Evolutionary conservation across 1,284 basidiomycete genomes (phyloP).

Genomic region (Clitocybe nebularis): DNA sequence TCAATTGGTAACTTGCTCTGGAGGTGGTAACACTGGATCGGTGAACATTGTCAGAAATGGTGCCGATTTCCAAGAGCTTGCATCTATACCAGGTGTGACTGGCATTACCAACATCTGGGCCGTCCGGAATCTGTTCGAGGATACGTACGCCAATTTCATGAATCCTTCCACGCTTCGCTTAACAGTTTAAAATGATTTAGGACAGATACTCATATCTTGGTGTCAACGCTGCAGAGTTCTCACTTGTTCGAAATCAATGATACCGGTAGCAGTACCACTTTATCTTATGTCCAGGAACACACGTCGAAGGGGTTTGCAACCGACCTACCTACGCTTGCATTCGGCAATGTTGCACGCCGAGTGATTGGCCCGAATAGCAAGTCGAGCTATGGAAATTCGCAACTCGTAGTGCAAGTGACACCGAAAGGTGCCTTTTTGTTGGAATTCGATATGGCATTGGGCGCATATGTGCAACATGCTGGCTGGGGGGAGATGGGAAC

Average conservation of each 20-base stretch:
- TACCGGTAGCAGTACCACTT: constrained; percentile 28
- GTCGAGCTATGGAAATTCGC: constrained; percentile 47
- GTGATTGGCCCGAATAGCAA: constrained; percentile 25
- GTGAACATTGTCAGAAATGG: constrained; percentile 83
- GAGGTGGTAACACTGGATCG: constrained; percentile 77
- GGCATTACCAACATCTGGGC: constrained; percentile 66
- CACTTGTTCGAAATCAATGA: constrained; percentile 49
- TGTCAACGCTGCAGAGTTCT: constrained; percentile 52
- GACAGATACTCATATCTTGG: constrained; percentile 51
- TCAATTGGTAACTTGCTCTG: constrained; percentile 88
- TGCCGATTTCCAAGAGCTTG: constrained; percentile 74
- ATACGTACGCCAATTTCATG: constrained; percentile 41
- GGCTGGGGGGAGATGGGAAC: constrained; percentile 24
- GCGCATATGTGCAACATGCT: constrained; percentile 24
- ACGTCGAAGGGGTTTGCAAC: constrained; percentile 38
- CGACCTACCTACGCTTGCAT: constrained; percentile 58
- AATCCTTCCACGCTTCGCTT: constrained; percentile 3
- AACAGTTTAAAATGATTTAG: constrained; percentile 27
- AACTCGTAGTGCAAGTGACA: constrained; percentile 71
- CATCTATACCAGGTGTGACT: constrained; percentile 56
- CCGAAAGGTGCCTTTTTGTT: constrained; percentile 50
- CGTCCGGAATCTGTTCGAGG: constrained; percentile 46
- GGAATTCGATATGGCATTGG: constrained; percentile 41
- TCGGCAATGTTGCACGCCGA: constrained; percentile 49
- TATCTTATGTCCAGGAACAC: constrained; percentile 35